Conservation (phyloP, 2,329 filamentous ascomycete species). For the Curvularia spicifera region DNA sequence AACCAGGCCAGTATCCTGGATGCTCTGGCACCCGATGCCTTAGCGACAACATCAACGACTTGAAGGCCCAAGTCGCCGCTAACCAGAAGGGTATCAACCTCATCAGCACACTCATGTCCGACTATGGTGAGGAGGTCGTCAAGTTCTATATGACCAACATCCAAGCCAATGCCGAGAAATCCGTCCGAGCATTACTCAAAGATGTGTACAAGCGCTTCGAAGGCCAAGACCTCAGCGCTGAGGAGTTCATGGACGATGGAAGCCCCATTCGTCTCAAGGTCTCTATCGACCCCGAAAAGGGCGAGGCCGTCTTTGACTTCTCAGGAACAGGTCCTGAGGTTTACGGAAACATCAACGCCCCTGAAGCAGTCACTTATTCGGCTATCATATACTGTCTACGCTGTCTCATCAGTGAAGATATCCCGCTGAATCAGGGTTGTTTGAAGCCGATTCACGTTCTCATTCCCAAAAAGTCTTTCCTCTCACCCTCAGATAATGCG, state of each 20-base stretch:
- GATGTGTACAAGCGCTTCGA: constrained; percentile 72
- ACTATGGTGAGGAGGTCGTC: constrained; percentile 78
- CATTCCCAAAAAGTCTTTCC: constrained; percentile 74
- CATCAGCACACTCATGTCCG: constrained; percentile 75
- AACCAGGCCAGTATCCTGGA: constrained; percentile 75
- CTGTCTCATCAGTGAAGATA: constrained; percentile 79
- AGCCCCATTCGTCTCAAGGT: constrained; percentile 77
- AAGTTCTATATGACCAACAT: constrained; percentile 86
- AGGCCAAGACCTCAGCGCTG: constrained; percentile 72
- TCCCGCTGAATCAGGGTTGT: constrained; percentile 87
- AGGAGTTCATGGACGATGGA: constrained; percentile 88
- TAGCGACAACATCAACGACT: constrained; percentile 82
- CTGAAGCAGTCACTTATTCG: constrained; percentile 79
- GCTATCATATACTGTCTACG: constrained; percentile 88
- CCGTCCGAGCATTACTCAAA: constrained; percentile 76
- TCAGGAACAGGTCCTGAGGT: constrained; percentile 79
- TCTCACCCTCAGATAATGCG: constrained; percentile 76
- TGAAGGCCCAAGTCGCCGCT: constrained; percentile 85
- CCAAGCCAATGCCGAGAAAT: constrained; percentile 78
- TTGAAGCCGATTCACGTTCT: constrained; percentile 75
- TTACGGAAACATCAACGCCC: constrained; percentile 81
- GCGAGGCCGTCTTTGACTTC: constrained; percentile 80
- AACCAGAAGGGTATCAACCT: constrained; percentile 85
- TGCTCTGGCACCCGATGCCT: constrained; percentile 81
- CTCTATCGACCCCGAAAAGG: constrained; percentile 74